phyloP scores from a whole-genome alignment of 768 basidiomycete genomes.

The Suillus hirtellus region DNA sequence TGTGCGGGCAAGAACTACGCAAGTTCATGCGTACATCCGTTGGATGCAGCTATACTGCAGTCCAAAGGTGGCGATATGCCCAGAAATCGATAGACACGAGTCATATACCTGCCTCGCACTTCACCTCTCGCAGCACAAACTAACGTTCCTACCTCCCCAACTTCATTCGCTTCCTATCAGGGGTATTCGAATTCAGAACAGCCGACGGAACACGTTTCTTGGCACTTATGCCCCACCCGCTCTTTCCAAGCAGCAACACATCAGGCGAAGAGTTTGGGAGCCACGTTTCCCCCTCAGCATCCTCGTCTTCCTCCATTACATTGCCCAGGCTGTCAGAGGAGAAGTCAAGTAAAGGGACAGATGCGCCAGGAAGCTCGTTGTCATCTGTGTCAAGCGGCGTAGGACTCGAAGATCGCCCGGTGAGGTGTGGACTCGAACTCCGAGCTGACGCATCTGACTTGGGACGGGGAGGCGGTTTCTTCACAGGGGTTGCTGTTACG shows the following conservation, averaged over 20 bases:
- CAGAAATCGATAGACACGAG: not conserved
- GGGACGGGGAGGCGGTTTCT: constrained; percentile 24
- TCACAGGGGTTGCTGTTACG: constrained; percentile 58
- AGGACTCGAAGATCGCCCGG: constrained; percentile 6
- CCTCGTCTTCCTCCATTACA: constrained; percentile 21
- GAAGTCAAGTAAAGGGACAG: not conserved
- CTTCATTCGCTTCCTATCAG: constrained; percentile 27
- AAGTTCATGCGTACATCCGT: not conserved
- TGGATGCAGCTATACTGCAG: not conserved
- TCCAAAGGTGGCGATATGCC: not conserved
- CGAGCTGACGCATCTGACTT: constrained; percentile 15
- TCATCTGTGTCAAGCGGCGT: constrained; percentile 9
- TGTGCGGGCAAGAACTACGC: not conserved
- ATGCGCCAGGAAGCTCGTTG: not conserved
- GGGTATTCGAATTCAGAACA: constrained; percentile 18
- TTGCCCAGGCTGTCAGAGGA: constrained; percentile 12
- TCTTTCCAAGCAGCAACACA: constrained; percentile 32
- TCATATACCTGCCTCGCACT: not conserved
- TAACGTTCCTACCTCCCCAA: not conserved
- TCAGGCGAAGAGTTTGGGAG: constrained; percentile 45
- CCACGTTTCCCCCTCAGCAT: constrained; percentile 43
- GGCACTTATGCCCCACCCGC: not conserved
- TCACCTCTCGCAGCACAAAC: not conserved
- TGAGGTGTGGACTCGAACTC: constrained; percentile 3
- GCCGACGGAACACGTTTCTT: constrained; percentile 29